Conservation (phyloP, 2,329 filamentous ascomycete genomes). For the Microcera coccophila region DNA sequence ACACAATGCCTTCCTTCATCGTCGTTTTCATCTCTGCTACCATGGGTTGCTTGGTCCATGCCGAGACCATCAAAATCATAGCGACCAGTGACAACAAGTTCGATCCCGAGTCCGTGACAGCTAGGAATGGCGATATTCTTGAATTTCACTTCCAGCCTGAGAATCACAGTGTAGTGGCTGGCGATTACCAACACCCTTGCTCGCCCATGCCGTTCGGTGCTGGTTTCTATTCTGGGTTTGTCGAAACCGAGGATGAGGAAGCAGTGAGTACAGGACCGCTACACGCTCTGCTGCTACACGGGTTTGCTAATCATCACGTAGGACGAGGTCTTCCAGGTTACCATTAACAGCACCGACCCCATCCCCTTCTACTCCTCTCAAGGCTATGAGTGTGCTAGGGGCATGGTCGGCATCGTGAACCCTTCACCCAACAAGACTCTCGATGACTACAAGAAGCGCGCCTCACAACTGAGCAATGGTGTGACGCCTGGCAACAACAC, state of each 20-base stretch:
- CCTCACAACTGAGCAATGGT: slow-evolving; percentile 22
- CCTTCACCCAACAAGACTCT: slow-evolving; percentile 28
- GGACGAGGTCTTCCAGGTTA: slow-evolving; percentile 36
- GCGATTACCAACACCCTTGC: slow-evolving; percentile 35
- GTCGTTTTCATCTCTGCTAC: slow-evolving; percentile 21
- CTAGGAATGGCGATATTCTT: slow-evolving; percentile 33
- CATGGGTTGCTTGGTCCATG: slow-evolving; percentile 25
- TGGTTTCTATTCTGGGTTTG: slow-evolving; percentile 39
- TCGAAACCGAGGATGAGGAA: slow-evolving; percentile 27
- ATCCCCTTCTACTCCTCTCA: slow-evolving; percentile 39
- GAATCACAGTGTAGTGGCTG: slow-evolving; percentile 38
- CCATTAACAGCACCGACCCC: slow-evolving; percentile 31
- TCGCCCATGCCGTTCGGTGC: slow-evolving; percentile 28
- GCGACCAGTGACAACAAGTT: slow-evolving; percentile 33
- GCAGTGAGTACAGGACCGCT: slow-evolving; percentile 24
- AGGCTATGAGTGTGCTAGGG: slow-evolving; percentile 33
- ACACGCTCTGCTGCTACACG: background rate
- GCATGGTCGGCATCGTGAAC: slow-evolving; percentile 41
- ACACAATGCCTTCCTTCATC: slow-evolving; percentile 30
- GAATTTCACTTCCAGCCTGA: slow-evolving; percentile 36
- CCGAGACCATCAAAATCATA: slow-evolving; percentile 33
- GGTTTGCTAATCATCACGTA: slow-evolving; percentile 11
- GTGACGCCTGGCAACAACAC: slow-evolving; percentile 24
- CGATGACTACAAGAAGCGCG: slow-evolving; percentile 30
- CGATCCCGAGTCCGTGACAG: slow-evolving; percentile 30